Conservation (phyloP, 2,329 filamentous ascomycete genomes). For the Paecilomyces variotii region DNA sequence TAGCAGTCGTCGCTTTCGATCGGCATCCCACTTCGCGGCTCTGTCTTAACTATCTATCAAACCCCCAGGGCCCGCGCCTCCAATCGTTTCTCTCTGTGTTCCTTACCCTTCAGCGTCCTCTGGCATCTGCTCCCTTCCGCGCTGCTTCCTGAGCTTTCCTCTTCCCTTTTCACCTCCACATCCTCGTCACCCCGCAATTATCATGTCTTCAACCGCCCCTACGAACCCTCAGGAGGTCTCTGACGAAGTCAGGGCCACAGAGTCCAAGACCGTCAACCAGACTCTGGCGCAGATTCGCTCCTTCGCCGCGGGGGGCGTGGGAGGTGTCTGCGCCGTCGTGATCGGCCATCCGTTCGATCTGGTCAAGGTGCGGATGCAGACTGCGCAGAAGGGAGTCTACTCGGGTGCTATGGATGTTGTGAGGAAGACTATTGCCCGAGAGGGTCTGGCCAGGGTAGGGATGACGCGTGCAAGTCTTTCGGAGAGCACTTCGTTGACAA, state of each 20-base stretch:
- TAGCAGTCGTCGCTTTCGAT: not conserved
- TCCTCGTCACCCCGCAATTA: not conserved
- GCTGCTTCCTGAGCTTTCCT: not conserved
- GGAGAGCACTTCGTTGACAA: slow-evolving; percentile 2
- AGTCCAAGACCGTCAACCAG: slow-evolving; percentile 25
- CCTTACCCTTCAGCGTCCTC: not conserved
- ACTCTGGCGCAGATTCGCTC: slow-evolving; percentile 65
- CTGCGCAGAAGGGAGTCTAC: slow-evolving; percentile 89
- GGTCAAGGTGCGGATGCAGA: slow-evolving; percentile 95
- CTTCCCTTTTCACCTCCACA: not conserved
- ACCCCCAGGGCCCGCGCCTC: not conserved
- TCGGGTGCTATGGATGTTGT: slow-evolving; percentile 86
- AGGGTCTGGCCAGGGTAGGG: slow-evolving; percentile 60
- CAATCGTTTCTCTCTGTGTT: not conserved
- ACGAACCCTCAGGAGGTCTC: not conserved
- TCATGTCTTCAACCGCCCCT: not conserved
- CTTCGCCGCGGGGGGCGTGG: slow-evolving; percentile 81
- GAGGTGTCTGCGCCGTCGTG: slow-evolving; percentile 85
- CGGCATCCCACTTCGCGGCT: not conserved
- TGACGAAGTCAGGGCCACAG: not conserved
- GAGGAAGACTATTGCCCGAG: slow-evolving; percentile 74
- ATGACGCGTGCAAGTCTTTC: not conserved
- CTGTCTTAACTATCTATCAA: not conserved
- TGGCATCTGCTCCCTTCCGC: not conserved
- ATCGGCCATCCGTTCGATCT: slow-evolving; percentile 96